Percentiles rank a stretch among this genome's conserved stretches.
Conservation (phyloP, 2,329 filamentous ascomycete genomes). For the Exophiala calicioides region DNA sequence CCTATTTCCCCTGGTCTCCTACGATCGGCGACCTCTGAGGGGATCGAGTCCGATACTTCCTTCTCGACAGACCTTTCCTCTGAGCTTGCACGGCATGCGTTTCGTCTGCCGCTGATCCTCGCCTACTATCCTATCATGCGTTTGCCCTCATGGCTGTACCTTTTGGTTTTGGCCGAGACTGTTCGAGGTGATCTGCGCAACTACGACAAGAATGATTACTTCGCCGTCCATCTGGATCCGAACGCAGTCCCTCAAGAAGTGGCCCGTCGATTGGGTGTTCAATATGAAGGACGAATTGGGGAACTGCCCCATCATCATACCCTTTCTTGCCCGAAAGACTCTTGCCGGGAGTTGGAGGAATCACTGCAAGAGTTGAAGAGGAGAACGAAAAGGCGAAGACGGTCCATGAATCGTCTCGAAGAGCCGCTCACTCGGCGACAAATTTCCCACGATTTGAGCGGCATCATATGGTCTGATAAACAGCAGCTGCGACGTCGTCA, state of each 20-base stretch:
- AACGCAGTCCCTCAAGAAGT: conserved; percentile 67
- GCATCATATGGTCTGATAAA: conserved; percentile 77
- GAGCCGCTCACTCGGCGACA: conserved; percentile 1
- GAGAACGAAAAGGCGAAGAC: conserved; percentile 38
- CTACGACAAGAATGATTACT: conserved; percentile 84
- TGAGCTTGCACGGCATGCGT: conserved; percentile 13
- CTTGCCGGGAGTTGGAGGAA: conserved; percentile 57
- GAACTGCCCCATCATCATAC: conserved; percentile 79
- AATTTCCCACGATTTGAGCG: conserved; percentile 63
- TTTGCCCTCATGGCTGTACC: conserved; percentile 42
- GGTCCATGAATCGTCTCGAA: conserved; percentile 1
- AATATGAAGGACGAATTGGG: conserved; percentile 78
- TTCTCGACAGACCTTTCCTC: neutral
- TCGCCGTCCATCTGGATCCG: conserved; percentile 79
- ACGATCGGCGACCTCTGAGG: neutral
- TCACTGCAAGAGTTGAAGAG: conserved; percentile 56
- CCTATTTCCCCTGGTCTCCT: too few relatives aligned
- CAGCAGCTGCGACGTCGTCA: conserved; percentile 64
- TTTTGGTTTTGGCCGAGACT: conserved; percentile 51
- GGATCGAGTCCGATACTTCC: neutral
- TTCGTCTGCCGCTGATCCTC: conserved; percentile 4
- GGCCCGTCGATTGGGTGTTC: conserved; percentile 70
- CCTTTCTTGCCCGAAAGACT: conserved; percentile 67
- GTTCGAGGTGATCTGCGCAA: conserved; percentile 57
- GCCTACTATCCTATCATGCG: conserved; percentile 18